Evolutionary conservation across 2,329 filamentous ascomycete species (phyloP).

Genomic region (Gyromitra esculenta): DNA sequence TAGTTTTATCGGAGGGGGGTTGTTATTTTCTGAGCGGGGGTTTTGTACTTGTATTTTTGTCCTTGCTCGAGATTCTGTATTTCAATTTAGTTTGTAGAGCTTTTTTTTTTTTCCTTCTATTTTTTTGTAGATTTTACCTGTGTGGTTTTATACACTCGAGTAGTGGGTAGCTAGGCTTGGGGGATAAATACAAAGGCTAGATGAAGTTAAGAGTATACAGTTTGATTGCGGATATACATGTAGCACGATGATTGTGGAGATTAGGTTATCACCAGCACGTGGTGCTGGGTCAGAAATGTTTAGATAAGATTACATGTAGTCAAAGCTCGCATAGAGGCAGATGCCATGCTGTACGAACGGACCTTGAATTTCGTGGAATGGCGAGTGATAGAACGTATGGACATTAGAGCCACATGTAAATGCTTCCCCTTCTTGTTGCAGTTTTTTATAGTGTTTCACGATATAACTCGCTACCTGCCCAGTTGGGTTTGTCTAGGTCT

Average conservation of each 20-base stretch:
- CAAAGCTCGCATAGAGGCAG: neutral
- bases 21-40: neutral
- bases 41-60: slow-evolving; percentile 8
- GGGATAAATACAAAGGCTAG: neutral
- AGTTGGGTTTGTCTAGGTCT: neutral
- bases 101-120: neutral
- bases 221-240: neutral
- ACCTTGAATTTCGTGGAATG: neutral
- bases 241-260: neutral
- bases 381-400: slow-evolving; percentile 21
- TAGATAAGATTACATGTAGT: too few relatives aligned
- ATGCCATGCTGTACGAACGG: neutral
- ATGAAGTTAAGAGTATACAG: neutral
- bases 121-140: slow-evolving; percentile 1
- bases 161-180: neutral
- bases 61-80: slow-evolving; percentile 6
- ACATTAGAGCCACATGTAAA: neutral
- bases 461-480: neutral
- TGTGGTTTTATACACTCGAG: neutral
- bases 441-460: neutral
- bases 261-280: neutral
- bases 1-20: neutral
- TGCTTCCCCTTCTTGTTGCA: neutral
- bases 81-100: slow-evolving; percentile 9
- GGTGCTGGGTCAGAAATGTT: neutral